Evolutionary conservation across 2,329 filamentous ascomycete genomes (phyloP).

Genomic region (Pleoardoris graminearum): DNA sequence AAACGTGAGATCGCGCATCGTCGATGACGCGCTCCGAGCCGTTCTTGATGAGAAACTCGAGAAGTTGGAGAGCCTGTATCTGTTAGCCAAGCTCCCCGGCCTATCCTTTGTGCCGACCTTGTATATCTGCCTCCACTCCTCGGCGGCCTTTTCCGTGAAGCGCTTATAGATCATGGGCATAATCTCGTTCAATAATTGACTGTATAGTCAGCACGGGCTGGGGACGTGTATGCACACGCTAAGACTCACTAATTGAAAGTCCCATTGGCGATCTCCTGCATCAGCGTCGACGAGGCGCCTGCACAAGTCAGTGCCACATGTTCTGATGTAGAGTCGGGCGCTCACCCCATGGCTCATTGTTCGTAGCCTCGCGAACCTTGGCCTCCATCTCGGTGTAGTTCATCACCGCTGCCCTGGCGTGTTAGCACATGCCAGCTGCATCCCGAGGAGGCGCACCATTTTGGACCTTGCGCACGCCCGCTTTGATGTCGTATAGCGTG

Average conservation of each 20-base stretch:
- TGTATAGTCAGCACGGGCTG: constrained; percentile 47
- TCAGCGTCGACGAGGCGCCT: constrained; percentile 76
- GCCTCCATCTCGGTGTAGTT: constrained; percentile 78
- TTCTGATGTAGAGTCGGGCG: constrained; percentile 56
- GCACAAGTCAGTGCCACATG: constrained; percentile 18
- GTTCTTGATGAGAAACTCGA: constrained; percentile 97
- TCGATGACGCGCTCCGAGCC: constrained; percentile 97
- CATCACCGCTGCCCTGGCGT: constrained; percentile 73
- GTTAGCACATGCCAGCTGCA: constrained; percentile 33
- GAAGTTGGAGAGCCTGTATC: constrained; percentile 73
- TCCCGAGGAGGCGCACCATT: constrained; percentile 69
- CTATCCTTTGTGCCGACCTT: constrained; percentile 61
- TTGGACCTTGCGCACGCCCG: constrained; percentile 90
- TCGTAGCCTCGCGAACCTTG: constrained; percentile 94
- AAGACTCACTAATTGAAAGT: constrained; percentile 91
- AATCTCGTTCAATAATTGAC: constrained; percentile 96
- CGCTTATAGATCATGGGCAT: constrained; percentile 99
- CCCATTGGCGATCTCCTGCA: constrained; percentile 98
- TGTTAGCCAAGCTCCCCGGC: constrained; percentile 19
- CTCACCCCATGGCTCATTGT: constrained; percentile 94
- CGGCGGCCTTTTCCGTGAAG: constrained; percentile 96
- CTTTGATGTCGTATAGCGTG: constrained; percentile 93
- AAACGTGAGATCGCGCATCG: constrained; percentile 92
- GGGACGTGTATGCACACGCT: not conserved
- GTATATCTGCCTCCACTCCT: constrained; percentile 99